Evolutionary conservation across 2,329 filamentous ascomycete species (phyloP), one percentile per base, ranked within the genome.

Genomic region (Xylariaceae sp.): DNA sequence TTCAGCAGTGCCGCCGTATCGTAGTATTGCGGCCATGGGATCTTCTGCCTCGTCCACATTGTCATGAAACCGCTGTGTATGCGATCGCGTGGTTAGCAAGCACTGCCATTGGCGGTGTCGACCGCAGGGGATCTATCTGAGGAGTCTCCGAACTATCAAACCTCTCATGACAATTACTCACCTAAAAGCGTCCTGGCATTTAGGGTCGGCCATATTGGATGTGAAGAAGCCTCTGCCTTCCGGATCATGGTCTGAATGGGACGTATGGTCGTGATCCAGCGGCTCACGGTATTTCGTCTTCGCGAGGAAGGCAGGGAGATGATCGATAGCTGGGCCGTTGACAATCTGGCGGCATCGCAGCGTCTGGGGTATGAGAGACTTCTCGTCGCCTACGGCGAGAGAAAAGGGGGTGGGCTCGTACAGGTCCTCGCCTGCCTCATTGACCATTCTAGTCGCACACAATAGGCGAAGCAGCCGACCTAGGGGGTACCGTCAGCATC

Each of bases 1-100:
- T 49, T 35, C 3, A 55, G n/a, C 3, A 53, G 37, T 3, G 40
- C 23, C 2, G 15, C 29, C 13, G 49, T 53, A 31, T 53, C 46
- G 29, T 47, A 53, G 27, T 49, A 46, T 5, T 49, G 30, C 2
- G 50, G 42, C 27, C 27, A 29, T 12, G 27, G 27, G 13, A 12
- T 17, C 27, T 29, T 29, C 6, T 10, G 15, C 27, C 8, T 17
- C 9, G 14, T 12, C 27, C 27, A 29, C 8, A 18, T 16, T 5
- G 14, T 16, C 27, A 29, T 29, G 8, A 29, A 29, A 15, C 27
- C 27, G 12, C 12, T 14, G 27, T 8, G 21, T 23, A 23, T 23
- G 21, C 21, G 21, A 12, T 23, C 21, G 21, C 21, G 8, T 12
- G 8, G 8, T 23, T 12, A 23, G n/a, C n/a, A n/a, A n/a, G n/a